Percentiles rank a stretch among this genome's conserved stretches.
Evolutionary conservation across 257 asterid genomes (phyloP).

Genomic region (Verbena officinalis): DNA sequence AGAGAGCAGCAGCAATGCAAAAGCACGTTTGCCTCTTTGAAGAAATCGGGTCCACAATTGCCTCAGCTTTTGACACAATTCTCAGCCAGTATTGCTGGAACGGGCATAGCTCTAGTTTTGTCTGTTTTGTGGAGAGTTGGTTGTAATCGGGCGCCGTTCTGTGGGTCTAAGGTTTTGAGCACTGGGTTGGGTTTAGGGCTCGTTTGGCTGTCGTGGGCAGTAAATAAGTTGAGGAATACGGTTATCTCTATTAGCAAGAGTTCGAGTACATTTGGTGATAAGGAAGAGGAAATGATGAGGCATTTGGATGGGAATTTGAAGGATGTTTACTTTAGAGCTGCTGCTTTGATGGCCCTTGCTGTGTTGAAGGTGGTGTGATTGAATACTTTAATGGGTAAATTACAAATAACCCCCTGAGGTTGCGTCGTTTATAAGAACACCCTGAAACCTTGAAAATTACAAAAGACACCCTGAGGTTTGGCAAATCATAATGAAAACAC

Average conservation of each 20-base stretch:
- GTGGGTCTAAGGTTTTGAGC: conserved; percentile 58
- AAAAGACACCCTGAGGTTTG: no score
- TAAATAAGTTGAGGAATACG: conserved; percentile 73
- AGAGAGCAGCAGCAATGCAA: conserved; percentile 55
- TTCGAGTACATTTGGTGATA: conserved; percentile 36
- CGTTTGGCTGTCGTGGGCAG: conserved; percentile 88
- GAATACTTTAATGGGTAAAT: no score
- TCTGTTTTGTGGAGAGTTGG: conserved; percentile 68
- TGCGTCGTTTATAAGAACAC: no score
- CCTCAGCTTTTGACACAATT: conserved; percentile 67
- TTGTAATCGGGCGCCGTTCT: conserved; percentile 55
- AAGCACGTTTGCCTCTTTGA: conserved; percentile 58
- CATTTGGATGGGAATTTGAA: conserved; percentile 60
- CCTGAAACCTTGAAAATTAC: no score
- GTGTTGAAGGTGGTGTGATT: conserved; percentile 63
- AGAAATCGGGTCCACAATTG: conserved; percentile 74
- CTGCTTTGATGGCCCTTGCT: conserved; percentile 59
- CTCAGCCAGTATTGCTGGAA: conserved; percentile 89
- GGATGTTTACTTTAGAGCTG: conserved; percentile 70
- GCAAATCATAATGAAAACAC: no score
- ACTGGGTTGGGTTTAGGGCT: conserved; percentile 84
- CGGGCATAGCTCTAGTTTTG: conserved; percentile 78
- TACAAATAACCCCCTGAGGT: no score
- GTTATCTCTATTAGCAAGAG: conserved; percentile 57
- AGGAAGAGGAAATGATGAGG: conserved; percentile 65